Base-by-base conservation (phyloP, 1,139 yeast genomes). In the Pichia sp. region DNA sequence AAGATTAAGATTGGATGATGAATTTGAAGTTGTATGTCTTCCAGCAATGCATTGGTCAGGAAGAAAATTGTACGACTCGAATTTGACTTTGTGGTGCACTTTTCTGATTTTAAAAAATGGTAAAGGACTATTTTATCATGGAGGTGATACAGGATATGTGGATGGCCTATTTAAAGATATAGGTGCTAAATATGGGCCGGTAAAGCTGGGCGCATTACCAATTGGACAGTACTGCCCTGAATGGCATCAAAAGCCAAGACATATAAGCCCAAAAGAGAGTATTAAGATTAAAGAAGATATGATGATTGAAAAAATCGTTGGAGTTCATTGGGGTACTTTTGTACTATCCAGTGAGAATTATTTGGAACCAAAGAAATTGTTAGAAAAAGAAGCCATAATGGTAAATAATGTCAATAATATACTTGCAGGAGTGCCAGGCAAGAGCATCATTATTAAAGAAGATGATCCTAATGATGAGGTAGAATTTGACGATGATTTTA, bases 41-140 rank as follows among this genome's bases (percentile, higher is more conserved):
- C 97, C 97, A 0, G 87, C 97, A 0, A 90, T 90, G 97, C 97
- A 90, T 64, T 90, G 97, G 97, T 85, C 95, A 1, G 97, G 97
- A 0, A 65, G 96, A 38, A 75, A 76, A 40, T 64, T 90, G 31
- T 59, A 81, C 29, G 97, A 90, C 60, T 76, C 95, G 2, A 90
- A 90, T 62, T 67, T 70, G 33, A 77, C 95, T 0, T 65, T 90
- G 42, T 90, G 97, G 97, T 85, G 95, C 54, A 86, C 96, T 0
- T 90, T 81, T 57, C 60, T 90, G 50, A 61, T 90, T 9, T 68
- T 78, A 44, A 74, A 78, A 47, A 75, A 85, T 53, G 82, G 80
- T 0, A 70, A 76, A 54, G 85, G 95, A 0, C 60, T 87, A 1
- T 67, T 88, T 39, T 90, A 81, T 67, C 97, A 90, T 62, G 95